Conservation (phyloP, 2,329 filamentous ascomycete species). For the Trichophyton rubrum region DNA sequence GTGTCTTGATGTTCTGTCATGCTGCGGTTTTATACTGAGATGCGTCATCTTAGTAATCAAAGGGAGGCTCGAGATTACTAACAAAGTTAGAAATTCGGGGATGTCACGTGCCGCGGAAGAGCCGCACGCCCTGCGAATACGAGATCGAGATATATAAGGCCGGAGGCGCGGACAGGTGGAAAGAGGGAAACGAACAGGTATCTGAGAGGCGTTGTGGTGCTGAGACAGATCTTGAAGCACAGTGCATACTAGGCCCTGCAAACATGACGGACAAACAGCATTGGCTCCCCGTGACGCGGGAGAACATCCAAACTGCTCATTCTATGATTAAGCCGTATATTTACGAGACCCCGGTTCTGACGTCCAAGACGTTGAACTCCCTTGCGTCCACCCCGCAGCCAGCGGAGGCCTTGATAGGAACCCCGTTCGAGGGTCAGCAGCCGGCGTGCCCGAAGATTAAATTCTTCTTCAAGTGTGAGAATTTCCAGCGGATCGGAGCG, state of each 20-base stretch:
- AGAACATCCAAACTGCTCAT: conserved; percentile 60
- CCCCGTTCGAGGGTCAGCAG: conserved; percentile 44
- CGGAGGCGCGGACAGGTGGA: too few species aligned
- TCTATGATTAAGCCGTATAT: conserved; percentile 60
- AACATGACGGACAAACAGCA: conserved; percentile 35
- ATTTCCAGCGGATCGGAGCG: conserved; percentile 76
- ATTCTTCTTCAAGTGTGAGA: conserved; percentile 94
- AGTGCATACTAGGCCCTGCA: background rate
- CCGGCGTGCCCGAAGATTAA: conserved; percentile 54
- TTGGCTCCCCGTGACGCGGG: conserved; percentile 54
- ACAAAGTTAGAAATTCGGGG: too few species aligned
- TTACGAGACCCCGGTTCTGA: conserved; percentile 73
- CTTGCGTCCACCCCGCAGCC: conserved; percentile 62
- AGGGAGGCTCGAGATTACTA: too few species aligned
- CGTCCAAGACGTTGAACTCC: conserved; percentile 58
- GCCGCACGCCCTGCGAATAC: too few species aligned
- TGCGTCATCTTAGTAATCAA: too few species aligned
- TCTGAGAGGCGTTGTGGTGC: too few species aligned
- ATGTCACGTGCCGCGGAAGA: too few species aligned
- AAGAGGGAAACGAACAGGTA: too few species aligned
- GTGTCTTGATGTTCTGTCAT: too few species aligned
- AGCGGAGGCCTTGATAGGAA: conserved; percentile 41
- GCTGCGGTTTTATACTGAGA: too few species aligned
- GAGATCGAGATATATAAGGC: background rate
- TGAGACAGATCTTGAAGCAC: too few species aligned